Percentiles rank a stretch among this genome's conserved stretches.
phyloP scores from a whole-genome alignment of 2,329 filamentous ascomycete genomes.

The Botryosphaeria agaves region DNA sequence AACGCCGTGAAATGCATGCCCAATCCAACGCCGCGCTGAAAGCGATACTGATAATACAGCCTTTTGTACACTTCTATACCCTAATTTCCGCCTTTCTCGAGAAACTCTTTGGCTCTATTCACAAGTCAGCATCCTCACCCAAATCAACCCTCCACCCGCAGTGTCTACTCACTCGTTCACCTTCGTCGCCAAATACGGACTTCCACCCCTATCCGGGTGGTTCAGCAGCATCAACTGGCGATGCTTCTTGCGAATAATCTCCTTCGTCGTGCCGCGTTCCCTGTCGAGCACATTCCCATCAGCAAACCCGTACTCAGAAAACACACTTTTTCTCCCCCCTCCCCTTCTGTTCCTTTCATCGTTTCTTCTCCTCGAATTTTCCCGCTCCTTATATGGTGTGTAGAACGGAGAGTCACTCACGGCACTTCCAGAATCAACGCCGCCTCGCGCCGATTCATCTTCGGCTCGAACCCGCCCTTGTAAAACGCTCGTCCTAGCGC shows the following conservation, averaged over 20 bases:
- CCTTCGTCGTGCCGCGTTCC: conserved; percentile 74
- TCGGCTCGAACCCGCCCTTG: conserved; percentile 94
- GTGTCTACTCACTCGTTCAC: no score
- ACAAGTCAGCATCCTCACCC: no score
- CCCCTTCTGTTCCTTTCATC: background rate
- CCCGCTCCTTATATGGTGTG: background rate
- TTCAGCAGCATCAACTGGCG: conserved; percentile 92
- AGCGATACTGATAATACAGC: background rate
- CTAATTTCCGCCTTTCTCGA: conserved; percentile 79
- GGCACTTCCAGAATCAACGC: conserved; percentile 77
- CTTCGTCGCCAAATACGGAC: conserved; percentile 91
- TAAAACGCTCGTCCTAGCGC: conserved; percentile 84
- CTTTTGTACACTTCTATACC: no score
- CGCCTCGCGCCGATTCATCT: conserved; percentile 87
- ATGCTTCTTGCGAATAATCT: conserved; percentile 90
- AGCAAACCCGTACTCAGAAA: no score
- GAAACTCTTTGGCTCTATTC: conserved; percentile 89
- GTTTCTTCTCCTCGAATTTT: no score
- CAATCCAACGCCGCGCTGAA: background rate
- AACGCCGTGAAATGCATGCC: background rate
- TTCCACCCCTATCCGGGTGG: conserved; percentile 92
- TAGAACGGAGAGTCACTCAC: conserved; percentile 32
- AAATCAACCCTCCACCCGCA: no score
- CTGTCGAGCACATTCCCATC: conserved; percentile 25
- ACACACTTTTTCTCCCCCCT: no score